Percentiles rank a stretch among this genome's conserved stretches.
phyloP scores from a whole-genome alignment of 257 asterid genomes.

The Solanum chmielewskii region DNA sequence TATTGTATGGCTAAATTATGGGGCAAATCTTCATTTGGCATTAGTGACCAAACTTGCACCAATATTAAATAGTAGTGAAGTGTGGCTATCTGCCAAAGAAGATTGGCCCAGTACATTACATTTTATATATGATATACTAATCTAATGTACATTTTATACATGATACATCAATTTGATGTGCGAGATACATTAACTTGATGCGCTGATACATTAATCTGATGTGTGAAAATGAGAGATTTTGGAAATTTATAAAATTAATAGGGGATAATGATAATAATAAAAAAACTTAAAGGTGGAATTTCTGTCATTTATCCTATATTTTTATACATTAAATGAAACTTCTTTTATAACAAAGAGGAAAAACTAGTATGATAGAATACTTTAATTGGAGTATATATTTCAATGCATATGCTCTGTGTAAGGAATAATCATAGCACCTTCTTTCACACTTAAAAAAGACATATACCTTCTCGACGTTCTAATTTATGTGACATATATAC shows the following conservation, averaged over 20 bases:
- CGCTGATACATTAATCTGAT: no score
- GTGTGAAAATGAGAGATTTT: no score
- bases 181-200: no score
- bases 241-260: no score
- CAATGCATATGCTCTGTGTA: neutral
- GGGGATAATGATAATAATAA: no score
- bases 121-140: no score
- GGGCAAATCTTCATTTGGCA: conserved; percentile 6
- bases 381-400: neutral
- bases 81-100: neutral
- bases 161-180: no score
- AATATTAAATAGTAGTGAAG: neutral
- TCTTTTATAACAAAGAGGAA: neutral
- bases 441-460: neutral
- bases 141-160: no score
- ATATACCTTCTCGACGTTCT: neutral
- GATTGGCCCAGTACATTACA: neutral
- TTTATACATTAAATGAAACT: neutral
- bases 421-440: neutral
- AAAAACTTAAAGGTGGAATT: no score
- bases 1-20: neutral
- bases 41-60: neutral
- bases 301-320: no score
- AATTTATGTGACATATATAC: neutral
- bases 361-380: neutral